These are phyloP conservation scores for Quercus phellos DNA, from an alignment of 331 rosid species.

Conservation along the genomic window DNA sequence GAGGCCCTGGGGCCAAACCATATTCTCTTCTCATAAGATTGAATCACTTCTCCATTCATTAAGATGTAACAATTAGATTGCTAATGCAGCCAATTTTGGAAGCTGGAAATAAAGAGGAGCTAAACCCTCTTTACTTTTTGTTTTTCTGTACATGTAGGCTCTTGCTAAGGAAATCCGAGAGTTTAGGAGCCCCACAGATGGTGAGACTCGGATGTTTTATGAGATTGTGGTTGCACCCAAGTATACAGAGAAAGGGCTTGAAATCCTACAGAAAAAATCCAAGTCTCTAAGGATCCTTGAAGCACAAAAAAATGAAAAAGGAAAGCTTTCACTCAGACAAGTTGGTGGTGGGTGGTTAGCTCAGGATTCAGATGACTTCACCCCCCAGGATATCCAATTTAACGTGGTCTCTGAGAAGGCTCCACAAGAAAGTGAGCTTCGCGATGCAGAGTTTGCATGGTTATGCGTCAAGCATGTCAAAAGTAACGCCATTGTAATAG, in stretches of 20 bases:
- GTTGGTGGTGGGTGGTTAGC: conserved; percentile 98
- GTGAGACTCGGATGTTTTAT: conserved; percentile 92
- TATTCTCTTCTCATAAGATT: neutral
- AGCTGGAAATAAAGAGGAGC: neutral
- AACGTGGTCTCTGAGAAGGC: conserved; percentile 48
- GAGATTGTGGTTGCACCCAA: conserved; percentile 98
- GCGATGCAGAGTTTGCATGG: conserved; percentile 87
- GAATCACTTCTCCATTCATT: neutral
- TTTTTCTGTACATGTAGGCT: conserved; percentile 36
- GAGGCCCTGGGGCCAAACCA: neutral
- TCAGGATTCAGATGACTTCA: conserved; percentile 80
- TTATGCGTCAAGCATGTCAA: conserved; percentile 89
- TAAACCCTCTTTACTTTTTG: neutral
- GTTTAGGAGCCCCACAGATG: conserved; percentile 86
- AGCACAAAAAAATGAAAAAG: conserved; percentile 62
- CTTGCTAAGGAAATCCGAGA: conserved; percentile 90
- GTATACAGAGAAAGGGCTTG: conserved; percentile 83
- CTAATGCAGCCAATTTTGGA: neutral
- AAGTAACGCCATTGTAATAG: conserved; percentile 90
- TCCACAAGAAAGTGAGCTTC: conserved; percentile 60
- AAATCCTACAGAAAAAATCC: conserved; percentile 77
- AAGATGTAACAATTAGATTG: neutral
- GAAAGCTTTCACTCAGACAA: conserved; percentile 90
- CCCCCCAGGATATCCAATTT: conserved; percentile 65
- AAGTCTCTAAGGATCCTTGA: conserved; percentile 83